Evolutionary conservation across 2,329 filamentous ascomycete species (phyloP).

Genomic region (Tothia fuscella): DNA sequence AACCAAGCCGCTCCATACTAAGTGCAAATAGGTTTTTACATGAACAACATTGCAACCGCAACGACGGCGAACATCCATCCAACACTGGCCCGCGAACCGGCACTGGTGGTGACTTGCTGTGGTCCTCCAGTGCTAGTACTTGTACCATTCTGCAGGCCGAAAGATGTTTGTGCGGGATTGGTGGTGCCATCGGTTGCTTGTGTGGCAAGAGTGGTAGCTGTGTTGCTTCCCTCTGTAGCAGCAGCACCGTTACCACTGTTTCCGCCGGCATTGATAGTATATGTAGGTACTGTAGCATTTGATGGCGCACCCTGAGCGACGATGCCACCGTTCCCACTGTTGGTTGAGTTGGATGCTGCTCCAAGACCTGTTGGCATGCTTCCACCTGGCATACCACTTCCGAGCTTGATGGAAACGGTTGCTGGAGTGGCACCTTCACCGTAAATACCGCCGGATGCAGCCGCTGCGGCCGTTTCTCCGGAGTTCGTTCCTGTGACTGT

Average conservation of each 20-base stretch:
- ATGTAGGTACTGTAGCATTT: slow-evolving; percentile 2
- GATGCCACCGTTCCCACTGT: background rate
- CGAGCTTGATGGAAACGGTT: slow-evolving; percentile 1
- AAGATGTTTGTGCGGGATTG: background rate
- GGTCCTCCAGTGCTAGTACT: background rate
- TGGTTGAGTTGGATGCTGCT: slow-evolving; percentile 1
- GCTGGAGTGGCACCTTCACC: background rate
- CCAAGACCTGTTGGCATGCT: background rate
- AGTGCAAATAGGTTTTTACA: too few species aligned
- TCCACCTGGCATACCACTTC: background rate
- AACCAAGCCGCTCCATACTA: too few species aligned
- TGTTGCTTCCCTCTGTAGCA: background rate
- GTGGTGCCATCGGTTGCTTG: background rate
- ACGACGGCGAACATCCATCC: too few species aligned
- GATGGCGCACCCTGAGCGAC: slow-evolving; percentile 4
- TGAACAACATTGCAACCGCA: too few species aligned
- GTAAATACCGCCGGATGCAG: background rate
- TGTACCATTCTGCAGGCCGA: background rate
- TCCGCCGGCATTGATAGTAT: slow-evolving; percentile 2
- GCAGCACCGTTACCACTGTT: background rate
- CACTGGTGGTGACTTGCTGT: slow-evolving; percentile 1
- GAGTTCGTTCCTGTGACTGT: too few species aligned
- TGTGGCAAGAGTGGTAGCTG: background rate
- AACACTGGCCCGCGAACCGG: too few species aligned
- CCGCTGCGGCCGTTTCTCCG: background rate